A percentile compares a stretch with the other conserved stretches of the same genome.
Evolutionary conservation across 352 stramenopile species (phyloP).

Genomic region (Blastocystis sp.): DNA sequence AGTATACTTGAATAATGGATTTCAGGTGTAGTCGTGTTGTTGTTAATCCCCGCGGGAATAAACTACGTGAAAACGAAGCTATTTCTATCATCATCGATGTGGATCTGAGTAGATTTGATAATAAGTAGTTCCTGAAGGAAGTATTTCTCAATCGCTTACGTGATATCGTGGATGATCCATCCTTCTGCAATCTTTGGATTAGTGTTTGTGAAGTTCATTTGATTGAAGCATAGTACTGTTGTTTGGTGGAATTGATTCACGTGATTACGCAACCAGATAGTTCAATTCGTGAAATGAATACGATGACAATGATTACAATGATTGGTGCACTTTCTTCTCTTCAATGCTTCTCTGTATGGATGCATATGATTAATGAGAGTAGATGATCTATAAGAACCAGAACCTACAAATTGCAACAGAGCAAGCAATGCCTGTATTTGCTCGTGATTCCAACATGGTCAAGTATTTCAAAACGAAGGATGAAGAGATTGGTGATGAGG

Average conservation of each 20-base stretch:
- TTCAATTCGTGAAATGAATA: neutral
- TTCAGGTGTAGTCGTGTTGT: neutral
- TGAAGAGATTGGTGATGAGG: constrained; percentile 21
- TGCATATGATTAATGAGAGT: neutral
- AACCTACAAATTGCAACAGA: constrained; percentile 4
- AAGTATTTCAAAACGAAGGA: neutral
- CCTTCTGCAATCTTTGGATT: constrained; percentile 20
- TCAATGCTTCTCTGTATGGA: constrained; percentile 21
- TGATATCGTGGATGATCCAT: neutral
- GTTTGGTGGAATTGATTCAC: constrained; percentile 22
- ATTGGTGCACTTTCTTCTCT: neutral
- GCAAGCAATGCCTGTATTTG: neutral
- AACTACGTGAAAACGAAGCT: neutral
- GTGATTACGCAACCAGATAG: neutral
- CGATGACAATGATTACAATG: constrained; percentile 6
- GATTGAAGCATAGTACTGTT: constrained; percentile 29
- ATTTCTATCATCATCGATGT: constrained; percentile 33
- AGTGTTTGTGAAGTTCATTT: neutral
- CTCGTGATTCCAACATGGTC: neutral
- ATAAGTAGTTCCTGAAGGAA: constrained; percentile 5
- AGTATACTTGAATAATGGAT: neutral
- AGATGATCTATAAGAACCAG: constrained; percentile 13
- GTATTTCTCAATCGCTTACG: neutral
- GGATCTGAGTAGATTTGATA: neutral
- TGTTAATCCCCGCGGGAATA: neutral